These are phyloP conservation scores for Aspergillus homomorphus DNA, from an alignment of 495 filamentous ascomycete species.

Conservation along the genomic window DNA sequence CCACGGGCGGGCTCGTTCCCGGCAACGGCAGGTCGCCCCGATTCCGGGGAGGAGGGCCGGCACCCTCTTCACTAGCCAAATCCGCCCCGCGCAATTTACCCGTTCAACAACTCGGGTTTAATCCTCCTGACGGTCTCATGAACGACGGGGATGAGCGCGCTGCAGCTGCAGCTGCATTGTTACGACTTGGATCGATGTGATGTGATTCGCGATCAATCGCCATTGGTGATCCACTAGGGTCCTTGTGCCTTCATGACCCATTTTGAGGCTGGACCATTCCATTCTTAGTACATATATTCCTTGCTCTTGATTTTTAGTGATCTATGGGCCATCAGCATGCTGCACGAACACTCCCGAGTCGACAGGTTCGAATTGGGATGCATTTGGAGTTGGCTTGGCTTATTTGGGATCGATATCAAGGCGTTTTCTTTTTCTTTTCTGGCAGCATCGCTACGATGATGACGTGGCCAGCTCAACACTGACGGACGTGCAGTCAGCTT, in stretches of 20 bases:
- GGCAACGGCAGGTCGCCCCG: constrained; percentile 22
- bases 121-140: constrained; percentile 26
- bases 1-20: constrained; percentile 33
- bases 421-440: constrained; percentile 23
- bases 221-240: constrained; percentile 12
- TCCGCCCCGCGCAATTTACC: constrained; percentile 38
- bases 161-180: constrained; percentile 71
- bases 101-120: constrained; percentile 35
- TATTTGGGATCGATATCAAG: constrained; percentile 13
- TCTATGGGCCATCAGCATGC: constrained; percentile 15
- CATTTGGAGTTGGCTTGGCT: constrained; percentile 23
- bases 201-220: constrained; percentile 26
- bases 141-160: constrained; percentile 70
- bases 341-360: constrained; percentile 13
- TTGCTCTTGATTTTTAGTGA: constrained; percentile 15
- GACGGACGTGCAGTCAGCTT: constrained; percentile 10
- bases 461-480: background rate
- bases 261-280: constrained; percentile 21
- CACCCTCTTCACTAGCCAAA: constrained; percentile 35
- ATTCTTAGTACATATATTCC: constrained; percentile 11
- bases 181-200: constrained; percentile 86
- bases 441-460: background rate
- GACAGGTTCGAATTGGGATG: constrained; percentile 23
- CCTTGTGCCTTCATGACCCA: constrained; percentile 10
- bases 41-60: constrained; percentile 34